phyloP scores from a whole-genome alignment of 208 protist species.

The Entamoeba invadens region DNA sequence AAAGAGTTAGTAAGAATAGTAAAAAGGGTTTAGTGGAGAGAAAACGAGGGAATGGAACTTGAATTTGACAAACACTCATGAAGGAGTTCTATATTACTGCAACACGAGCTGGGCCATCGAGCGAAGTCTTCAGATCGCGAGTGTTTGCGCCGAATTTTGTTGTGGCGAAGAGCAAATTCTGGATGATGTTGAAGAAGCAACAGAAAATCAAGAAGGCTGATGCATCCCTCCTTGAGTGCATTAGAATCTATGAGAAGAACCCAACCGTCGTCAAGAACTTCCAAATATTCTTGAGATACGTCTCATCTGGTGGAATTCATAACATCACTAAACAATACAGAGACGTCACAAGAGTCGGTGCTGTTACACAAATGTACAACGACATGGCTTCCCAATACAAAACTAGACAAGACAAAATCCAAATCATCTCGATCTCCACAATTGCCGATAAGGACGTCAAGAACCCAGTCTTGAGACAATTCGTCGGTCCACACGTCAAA shows the following conservation, averaged over 20 bases:
- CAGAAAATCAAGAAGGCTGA: not conserved
- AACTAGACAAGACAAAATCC: not conserved
- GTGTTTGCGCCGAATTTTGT: not conserved
- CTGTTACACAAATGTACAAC: not conserved
- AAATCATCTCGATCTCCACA: not conserved
- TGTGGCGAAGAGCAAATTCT: not conserved
- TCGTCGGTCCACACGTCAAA: not conserved
- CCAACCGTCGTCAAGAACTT: not conserved
- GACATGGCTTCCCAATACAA: not conserved
- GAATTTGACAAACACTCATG: too few relatives aligned
- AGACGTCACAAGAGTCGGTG: not conserved
- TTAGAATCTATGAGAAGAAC: not conserved
- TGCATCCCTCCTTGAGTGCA: not conserved
- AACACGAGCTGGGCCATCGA: not conserved
- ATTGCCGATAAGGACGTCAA: not conserved
- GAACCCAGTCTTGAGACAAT: not conserved
- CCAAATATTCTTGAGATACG: not conserved
- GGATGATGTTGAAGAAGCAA: not conserved
- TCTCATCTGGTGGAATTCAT: not conserved
- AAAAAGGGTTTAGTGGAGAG: too few relatives aligned
- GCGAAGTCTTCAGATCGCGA: not conserved
- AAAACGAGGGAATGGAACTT: too few relatives aligned
- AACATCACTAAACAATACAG: not conserved
- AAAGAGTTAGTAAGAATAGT: too few relatives aligned
- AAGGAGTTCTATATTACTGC: not conserved